Evolutionary conservation across 768 basidiomycete species (phyloP), one percentile per base, ranked within the genome.

Genomic region (Trichaptum fuscoviolaceum): DNA sequence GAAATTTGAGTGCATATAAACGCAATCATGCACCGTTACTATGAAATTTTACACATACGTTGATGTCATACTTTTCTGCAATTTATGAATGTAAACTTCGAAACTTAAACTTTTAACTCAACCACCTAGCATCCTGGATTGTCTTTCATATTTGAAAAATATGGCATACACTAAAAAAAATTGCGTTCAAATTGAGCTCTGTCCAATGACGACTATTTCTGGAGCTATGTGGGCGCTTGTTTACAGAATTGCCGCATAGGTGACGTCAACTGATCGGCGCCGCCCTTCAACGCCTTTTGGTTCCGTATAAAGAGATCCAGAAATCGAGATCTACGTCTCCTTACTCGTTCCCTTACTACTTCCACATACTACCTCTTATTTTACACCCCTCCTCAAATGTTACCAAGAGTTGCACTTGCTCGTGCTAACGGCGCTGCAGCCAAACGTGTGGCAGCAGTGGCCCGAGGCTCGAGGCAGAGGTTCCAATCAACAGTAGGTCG

Each of bases 401-500:
- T 61, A 3, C 24, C 59, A 17, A 61, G 59, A 61, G 59, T 34
- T 9, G 30, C 59, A 12, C 24, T 34, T 23, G 30, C 30, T 15
- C 59, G 59, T 23, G 59, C 59, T 24, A 61, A 61, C 30, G 59
- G 25, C 23, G 25, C 59, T 25, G 64, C 66, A 25, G 67, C 70
- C 27, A 71, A 69, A 17, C 70, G 70, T 34, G 67, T 72, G n/a
- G 71, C 68, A 15, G 7, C 42, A 15, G 42, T 20, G 35, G 7
- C 35, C 10, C 3, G 42, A 52, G 20, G 20, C 30, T 67, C 69
- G 17, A 62, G 65, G 65, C 70, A 72, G 63, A 66, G 74, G 24
- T 73, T 70, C 67, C 72, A 75, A 35, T 71, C 72, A 2, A 18
- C 24, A 17, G 59, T 61, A 61, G 10, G 59, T 25, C 30, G 9